Evolutionary conservation across 176 grass and related monocot genomes (phyloP).

Genomic region (Juncus inflexus): DNA sequence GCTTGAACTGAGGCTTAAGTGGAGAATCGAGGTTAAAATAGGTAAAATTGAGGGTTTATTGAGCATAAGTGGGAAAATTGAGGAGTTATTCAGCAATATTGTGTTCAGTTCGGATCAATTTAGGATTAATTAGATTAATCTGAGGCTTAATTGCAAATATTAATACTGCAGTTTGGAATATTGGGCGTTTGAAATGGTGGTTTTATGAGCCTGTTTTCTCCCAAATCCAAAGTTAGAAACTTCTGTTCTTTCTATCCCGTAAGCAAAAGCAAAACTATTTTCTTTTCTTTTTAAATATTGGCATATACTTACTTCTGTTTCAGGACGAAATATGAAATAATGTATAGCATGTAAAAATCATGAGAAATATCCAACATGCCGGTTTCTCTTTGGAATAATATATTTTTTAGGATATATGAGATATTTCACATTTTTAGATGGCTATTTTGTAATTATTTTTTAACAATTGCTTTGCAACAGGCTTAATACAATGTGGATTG

Average conservation of each 20-base stretch:
- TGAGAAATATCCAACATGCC: no score
- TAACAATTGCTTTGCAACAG: slow-evolving; percentile 36
- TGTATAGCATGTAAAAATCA: no score
- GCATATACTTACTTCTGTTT: no score
- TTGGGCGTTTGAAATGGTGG: slow-evolving; percentile 96
- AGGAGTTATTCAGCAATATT: no score
- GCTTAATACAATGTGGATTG: slow-evolving; percentile 96
- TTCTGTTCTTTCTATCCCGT: slow-evolving; percentile 90
- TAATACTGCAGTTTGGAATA: slow-evolving; percentile 65
- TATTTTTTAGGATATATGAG: no score
- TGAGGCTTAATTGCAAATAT: background rate
- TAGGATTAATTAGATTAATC: no score
- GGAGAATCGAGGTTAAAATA: no score
- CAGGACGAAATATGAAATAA: no score
- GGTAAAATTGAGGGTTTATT: background rate
- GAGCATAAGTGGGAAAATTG: background rate
- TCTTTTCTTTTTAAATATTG: no score
- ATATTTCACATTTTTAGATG: background rate
- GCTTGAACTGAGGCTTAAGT: no score
- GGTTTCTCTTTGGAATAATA: no score
- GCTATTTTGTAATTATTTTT: background rate
- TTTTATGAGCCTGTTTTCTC: slow-evolving; percentile 85
- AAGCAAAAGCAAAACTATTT: slow-evolving; percentile 11
- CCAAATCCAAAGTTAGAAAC: slow-evolving; percentile 85
- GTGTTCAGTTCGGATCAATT: no score